phyloP scores from a whole-genome alignment of 768 basidiomycete species.

The Mycena latifolia region DNA sequence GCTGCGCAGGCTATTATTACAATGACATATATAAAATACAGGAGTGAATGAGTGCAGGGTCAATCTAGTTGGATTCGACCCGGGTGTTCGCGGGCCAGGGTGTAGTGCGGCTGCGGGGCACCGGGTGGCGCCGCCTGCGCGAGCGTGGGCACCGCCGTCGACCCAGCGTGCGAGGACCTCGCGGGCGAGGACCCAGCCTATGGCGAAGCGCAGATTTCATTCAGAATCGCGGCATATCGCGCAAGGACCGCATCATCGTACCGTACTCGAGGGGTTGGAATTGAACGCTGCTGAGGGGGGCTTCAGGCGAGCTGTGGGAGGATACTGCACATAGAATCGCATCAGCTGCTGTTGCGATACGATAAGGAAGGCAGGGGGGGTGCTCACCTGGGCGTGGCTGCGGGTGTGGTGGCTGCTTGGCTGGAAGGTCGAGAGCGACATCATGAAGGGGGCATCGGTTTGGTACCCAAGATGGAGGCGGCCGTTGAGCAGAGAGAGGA shows the following conservation, averaged over 20 bases:
- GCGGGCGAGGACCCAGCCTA: neutral
- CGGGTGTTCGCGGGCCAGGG: constrained; percentile 4
- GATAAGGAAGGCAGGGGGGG: no score
- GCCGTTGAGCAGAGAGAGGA: constrained; percentile 34
- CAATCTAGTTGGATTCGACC: neutral
- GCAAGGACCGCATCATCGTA: neutral
- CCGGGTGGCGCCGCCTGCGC: no score
- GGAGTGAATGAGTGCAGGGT: neutral
- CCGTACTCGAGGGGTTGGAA: constrained; percentile 4
- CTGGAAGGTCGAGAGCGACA: constrained; percentile 25
- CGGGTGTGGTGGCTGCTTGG: constrained; percentile 6
- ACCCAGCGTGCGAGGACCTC: neutral
- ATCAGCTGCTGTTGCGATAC: neutral
- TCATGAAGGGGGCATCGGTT: constrained; percentile 27
- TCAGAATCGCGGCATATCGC: no score
- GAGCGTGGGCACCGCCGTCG: neutral
- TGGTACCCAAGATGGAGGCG: constrained; percentile 31
- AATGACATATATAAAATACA: constrained; percentile 18
- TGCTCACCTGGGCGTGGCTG: constrained; percentile 16
- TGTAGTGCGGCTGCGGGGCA: constrained; percentile 7
- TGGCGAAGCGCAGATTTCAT: neutral
- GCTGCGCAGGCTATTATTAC: constrained; percentile 10
- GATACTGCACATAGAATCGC: constrained; percentile 18
- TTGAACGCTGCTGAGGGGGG: neutral
- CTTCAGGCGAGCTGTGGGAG: constrained; percentile 9